Evolutionary conservation across 225 moss, liverwort and hornwort genomes (phyloP).

Genomic region (Bryum argenteum): DNA sequence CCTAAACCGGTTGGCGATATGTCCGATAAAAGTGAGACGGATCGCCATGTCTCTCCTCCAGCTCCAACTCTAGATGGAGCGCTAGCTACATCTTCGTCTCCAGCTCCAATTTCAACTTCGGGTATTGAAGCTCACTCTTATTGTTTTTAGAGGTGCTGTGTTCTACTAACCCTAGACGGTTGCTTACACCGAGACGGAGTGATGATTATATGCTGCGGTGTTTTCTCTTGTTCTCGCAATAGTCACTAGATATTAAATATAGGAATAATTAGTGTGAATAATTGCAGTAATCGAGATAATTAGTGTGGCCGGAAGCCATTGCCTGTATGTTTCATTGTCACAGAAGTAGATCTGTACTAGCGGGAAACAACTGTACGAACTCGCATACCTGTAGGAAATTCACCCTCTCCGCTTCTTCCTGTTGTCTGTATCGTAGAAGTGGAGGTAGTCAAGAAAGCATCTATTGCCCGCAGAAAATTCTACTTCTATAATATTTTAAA

Average conservation of each 20-base stretch:
- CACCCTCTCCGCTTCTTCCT: not conserved
- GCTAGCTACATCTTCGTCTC: slow-evolving; percentile 6
- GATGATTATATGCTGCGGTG: not conserved
- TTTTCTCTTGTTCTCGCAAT: not conserved
- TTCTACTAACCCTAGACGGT: not conserved
- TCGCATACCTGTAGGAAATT: not conserved
- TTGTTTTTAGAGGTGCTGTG: slow-evolving; percentile 12
- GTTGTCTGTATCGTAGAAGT: not conserved
- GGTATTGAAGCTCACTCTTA: slow-evolving; percentile 24
- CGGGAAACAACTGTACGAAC: not conserved
- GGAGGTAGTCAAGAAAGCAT: slow-evolving; percentile 1
- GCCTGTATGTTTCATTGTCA: slow-evolving; percentile 5
- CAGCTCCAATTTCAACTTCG: slow-evolving; percentile 25
- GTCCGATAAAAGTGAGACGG: slow-evolving; percentile 25
- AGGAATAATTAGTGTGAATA: not conserved
- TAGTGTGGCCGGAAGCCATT: not conserved
- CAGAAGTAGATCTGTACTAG: slow-evolving; percentile 9
- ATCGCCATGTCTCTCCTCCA: slow-evolving; percentile 27
- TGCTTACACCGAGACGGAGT: not conserved
- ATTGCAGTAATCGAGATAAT: not conserved
- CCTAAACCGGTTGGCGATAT: slow-evolving; percentile 7
- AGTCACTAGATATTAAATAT: not conserved
- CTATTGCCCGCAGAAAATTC: not conserved
- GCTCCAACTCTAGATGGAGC: slow-evolving; percentile 15
- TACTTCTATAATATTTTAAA: not conserved